phyloP scores from a whole-genome alignment of 106 monocot genomes.

The Gastrodia elata region DNA sequence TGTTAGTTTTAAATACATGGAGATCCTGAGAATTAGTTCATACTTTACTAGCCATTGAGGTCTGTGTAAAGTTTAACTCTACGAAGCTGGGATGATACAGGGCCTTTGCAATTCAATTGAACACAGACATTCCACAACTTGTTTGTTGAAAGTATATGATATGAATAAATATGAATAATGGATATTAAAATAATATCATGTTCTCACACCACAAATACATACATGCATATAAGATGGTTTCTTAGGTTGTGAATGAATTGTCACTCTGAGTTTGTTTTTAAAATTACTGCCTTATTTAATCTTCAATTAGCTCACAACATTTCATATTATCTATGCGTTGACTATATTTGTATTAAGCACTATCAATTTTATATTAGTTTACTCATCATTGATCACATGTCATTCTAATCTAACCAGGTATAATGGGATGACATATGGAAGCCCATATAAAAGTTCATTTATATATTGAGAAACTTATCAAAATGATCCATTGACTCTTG shows the following conservation, averaged over 20 bases:
- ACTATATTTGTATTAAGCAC: neutral
- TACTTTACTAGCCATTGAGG: neutral
- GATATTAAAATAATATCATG: too few species aligned
- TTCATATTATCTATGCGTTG: neutral
- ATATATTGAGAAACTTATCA: too few species aligned
- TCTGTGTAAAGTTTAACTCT: neutral
- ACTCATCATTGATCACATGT: neutral
- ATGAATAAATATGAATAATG: too few species aligned
- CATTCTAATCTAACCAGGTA: neutral
- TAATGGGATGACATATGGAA: neutral
- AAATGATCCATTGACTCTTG: too few species aligned
- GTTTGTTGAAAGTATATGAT: neutral
- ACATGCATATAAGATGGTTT: neutral
- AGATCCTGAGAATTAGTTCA: neutral
- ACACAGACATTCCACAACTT: neutral
- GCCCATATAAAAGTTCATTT: neutral
- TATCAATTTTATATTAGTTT: neutral
- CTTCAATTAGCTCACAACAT: neutral
- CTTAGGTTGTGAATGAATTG: too few species aligned
- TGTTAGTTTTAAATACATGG: neutral
- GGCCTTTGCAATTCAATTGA: neutral
- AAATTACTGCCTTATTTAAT: neutral
- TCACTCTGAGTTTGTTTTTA: neutral
- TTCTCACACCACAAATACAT: neutral
- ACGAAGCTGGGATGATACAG: neutral